phyloP scores from a whole-genome alignment of 2,329 filamentous ascomycete species.

The Xylariaceae sp. region DNA sequence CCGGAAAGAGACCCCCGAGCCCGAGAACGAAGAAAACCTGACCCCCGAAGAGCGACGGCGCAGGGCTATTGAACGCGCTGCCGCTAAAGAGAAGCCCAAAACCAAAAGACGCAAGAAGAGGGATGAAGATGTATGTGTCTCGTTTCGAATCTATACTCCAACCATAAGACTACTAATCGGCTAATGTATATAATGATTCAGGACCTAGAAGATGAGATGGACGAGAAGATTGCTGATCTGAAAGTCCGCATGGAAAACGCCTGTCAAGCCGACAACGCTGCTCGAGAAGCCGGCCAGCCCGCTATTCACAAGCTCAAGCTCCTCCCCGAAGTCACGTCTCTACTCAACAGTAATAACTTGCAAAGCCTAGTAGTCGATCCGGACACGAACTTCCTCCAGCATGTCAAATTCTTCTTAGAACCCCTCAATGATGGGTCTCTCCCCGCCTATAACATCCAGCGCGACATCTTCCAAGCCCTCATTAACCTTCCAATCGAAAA shows the following conservation, averaged over 20 bases:
- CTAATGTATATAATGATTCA: conserved; percentile 43
- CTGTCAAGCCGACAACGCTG: conserved; percentile 83
- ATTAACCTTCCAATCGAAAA: conserved; percentile 86
- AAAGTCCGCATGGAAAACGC: conserved; percentile 90
- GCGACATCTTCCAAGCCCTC: conserved; percentile 85
- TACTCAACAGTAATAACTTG: conserved; percentile 88
- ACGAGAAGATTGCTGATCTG: conserved; percentile 86
- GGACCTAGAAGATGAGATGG: conserved; percentile 90
- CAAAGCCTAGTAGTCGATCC: conserved; percentile 87
- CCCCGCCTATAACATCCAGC: conserved; percentile 96
- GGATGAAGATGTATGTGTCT: conserved; percentile 77
- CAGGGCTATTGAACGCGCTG: conserved; percentile 81
- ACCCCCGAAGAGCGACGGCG: conserved; percentile 84
- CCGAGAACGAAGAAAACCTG: conserved; percentile 77
- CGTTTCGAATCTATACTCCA: background rate
- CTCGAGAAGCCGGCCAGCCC: conserved; percentile 78
- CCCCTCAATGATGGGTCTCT: conserved; percentile 92
- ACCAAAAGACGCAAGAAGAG: conserved; percentile 77
- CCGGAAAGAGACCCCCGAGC: conserved; percentile 60
- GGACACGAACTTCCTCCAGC: conserved; percentile 92
- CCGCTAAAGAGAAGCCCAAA: conserved; percentile 85
- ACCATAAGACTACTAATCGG: background rate
- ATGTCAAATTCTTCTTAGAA: conserved; percentile 96
- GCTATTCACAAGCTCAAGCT: conserved; percentile 94
- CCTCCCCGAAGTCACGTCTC: conserved; percentile 84